Base-by-base conservation (phyloP, 305 asterid species). In the Salvia sclarea region DNA sequence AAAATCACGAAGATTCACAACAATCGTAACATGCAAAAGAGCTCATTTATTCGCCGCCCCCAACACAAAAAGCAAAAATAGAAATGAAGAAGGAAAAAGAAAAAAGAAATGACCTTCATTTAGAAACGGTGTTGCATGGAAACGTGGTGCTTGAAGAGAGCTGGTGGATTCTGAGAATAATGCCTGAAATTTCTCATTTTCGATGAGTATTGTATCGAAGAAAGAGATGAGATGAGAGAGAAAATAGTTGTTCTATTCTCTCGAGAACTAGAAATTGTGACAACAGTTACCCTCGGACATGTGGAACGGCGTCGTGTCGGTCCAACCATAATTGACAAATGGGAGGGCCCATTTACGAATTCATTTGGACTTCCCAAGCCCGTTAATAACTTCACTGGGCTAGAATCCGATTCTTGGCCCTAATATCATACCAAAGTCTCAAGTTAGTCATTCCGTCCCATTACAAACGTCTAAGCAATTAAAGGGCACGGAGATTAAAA, bases 181-280 rank as follows among this genome's bases (percentile, higher is more conserved):
- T 31, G 48, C 66, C 63, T 55, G 61, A 50, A 69, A 44, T 43
- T 44, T 10, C 47, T 60, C 57, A 60, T 8, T 57, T 25, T 58
- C 20, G 66, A 35, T 9, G 63, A 76, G 63, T 25, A 61, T 61
- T 61, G 60, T 11, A 24, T 50, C 55, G 55, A 35, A 33, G 70
- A 62, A 54, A 24, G 58, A 33, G 79, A 78, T 64, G 63, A 33
- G 67, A 64, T n/a, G 73, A 22, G 54, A 63, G 80, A 72, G 76
- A 53, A 52, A 11, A 20, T 54, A 40, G 33, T 40, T 59, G 0
- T 25, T 25, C 63, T 31, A 50, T 64, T 57, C 9, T 57, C 9
- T 37, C 16, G 16, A 41, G 8, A 33, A 48, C n/a, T 44, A 21
- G n/a, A 53, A 66, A 60, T 52, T 60, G 44, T 13, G 48, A 28